phyloP scores from a whole-genome alignment of 23 red algal genomes.

The Pyropia yezoensis region DNA sequence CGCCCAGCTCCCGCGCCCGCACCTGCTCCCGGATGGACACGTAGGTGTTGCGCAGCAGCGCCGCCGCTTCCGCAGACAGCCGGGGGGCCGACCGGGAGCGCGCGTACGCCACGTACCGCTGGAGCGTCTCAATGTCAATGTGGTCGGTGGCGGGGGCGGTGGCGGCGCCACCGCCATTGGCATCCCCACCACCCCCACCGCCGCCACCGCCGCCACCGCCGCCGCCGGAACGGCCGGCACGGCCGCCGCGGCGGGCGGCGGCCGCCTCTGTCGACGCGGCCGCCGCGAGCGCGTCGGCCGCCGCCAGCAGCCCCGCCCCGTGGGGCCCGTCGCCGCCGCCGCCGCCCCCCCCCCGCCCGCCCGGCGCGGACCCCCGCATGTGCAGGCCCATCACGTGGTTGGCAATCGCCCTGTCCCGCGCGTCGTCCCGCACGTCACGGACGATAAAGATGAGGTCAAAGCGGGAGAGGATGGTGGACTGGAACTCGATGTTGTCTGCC shows the following conservation, averaged over 20 bases:
- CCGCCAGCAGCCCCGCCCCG: no score
- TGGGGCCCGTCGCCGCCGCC: slow-evolving; percentile 1
- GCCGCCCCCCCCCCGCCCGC: neutral
- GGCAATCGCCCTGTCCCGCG: slow-evolving; percentile 73
- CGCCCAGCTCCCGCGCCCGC: slow-evolving; percentile 36
- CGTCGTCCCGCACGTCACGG: slow-evolving; percentile 81
- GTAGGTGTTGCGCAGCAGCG: slow-evolving; percentile 82
- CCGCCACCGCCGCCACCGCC: neutral
- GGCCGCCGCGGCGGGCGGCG: no score
- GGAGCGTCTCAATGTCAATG: slow-evolving; percentile 77
- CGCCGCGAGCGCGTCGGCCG: no score
- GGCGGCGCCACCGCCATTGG: neutral
- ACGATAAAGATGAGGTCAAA: slow-evolving; percentile 99
- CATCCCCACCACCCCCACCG: slow-evolving; percentile 1
- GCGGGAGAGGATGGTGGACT: slow-evolving; percentile 93
- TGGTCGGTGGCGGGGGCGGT: slow-evolving; percentile 14
- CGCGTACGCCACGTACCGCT: slow-evolving; percentile 94
- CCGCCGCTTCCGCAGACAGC: slow-evolving; percentile 84
- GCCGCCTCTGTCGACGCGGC: no score
- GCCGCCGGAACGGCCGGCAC: neutral
- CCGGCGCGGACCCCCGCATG: slow-evolving; percentile 49
- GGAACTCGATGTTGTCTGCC: slow-evolving; percentile 95
- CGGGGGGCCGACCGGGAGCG: slow-evolving; percentile 65
- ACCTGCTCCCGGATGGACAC: slow-evolving; percentile 92
- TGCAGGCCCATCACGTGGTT: slow-evolving; percentile 89